Percentiles rank a stretch among this genome's conserved stretches.
phyloP scores from a whole-genome alignment of 139 green algal genomes.

The Pleodorina starrii region DNA sequence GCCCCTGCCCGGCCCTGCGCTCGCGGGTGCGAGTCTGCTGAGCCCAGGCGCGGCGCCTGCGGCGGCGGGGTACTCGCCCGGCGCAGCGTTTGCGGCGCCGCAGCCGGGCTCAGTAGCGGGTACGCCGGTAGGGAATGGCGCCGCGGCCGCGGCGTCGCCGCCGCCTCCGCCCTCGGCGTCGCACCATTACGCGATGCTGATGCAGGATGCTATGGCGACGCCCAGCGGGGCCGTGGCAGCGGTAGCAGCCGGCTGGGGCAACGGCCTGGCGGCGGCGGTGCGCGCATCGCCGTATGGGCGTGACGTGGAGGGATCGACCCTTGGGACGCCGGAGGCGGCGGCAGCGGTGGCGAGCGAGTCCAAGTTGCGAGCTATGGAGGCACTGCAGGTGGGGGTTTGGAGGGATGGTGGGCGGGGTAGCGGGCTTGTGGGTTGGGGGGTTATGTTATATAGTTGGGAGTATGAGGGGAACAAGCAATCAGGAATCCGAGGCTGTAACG shows the following conservation, averaged over 20 bases:
- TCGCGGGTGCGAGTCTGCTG: background rate
- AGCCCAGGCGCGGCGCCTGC: too few relatives aligned
- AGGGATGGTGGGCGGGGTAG: too few relatives aligned
- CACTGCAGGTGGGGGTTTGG: background rate
- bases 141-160: background rate
- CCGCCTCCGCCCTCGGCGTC: background rate
- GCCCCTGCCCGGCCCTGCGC: background rate
- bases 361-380: background rate
- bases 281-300: background rate
- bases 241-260: background rate
- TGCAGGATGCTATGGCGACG: conserved; percentile 16
- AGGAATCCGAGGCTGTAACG: too few relatives aligned
- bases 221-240: background rate
- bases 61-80: background rate
- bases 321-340: background rate
- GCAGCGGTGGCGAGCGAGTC: background rate
- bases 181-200: conserved; percentile 7
- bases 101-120: background rate
- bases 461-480: too few relatives aligned
- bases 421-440: too few relatives aligned
- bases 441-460: too few relatives aligned
- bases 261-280: background rate
- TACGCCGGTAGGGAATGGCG: background rate
- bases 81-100: background rate
- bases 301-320: background rate